phyloP scores from a whole-genome alignment of 371 early-diverging fungal species.

The Synchytrium microbalum region DNA sequence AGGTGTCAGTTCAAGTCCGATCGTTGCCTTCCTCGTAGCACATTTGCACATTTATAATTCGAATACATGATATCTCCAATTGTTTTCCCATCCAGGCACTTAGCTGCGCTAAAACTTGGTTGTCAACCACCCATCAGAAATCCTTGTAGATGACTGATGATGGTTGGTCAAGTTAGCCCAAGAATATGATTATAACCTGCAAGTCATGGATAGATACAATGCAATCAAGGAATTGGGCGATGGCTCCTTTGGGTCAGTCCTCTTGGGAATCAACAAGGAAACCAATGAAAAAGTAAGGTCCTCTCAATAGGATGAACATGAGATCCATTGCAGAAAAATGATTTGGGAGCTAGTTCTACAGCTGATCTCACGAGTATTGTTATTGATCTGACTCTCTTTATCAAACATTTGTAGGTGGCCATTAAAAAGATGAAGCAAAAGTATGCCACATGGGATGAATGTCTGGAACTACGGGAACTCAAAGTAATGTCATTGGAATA shows the following conservation, averaged over 20 bases:
- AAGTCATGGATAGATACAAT: constrained; percentile 49
- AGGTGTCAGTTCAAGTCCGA: too few species aligned
- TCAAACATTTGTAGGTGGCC: constrained; percentile 57
- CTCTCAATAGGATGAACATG: not conserved
- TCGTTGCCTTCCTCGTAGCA: too few species aligned
- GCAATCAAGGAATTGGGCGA: constrained; percentile 71
- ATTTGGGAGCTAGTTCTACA: not conserved
- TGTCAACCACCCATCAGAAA: too few species aligned
- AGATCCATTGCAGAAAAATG: not conserved
- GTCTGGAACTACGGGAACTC: constrained; percentile 70
- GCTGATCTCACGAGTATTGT: not conserved
- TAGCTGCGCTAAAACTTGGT: too few species aligned
- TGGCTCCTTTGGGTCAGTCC: constrained; percentile 87
- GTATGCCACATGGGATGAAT: constrained; percentile 66
- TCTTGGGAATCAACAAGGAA: constrained; percentile 57
- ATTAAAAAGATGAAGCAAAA: constrained; percentile 93
- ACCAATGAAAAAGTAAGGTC: constrained; percentile 60
- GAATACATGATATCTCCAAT: too few species aligned
- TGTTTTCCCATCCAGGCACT: too few species aligned
- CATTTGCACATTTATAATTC: too few species aligned
- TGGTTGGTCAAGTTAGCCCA: too few species aligned
- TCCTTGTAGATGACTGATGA: too few species aligned
- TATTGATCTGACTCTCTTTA: not conserved
- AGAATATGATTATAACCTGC: too few species aligned
- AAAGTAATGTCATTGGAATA: constrained; percentile 27